These are phyloP conservation scores for Acaromyces ingoldii DNA, from an alignment of 1,284 basidiomycete species.

Conservation along the genomic window DNA sequence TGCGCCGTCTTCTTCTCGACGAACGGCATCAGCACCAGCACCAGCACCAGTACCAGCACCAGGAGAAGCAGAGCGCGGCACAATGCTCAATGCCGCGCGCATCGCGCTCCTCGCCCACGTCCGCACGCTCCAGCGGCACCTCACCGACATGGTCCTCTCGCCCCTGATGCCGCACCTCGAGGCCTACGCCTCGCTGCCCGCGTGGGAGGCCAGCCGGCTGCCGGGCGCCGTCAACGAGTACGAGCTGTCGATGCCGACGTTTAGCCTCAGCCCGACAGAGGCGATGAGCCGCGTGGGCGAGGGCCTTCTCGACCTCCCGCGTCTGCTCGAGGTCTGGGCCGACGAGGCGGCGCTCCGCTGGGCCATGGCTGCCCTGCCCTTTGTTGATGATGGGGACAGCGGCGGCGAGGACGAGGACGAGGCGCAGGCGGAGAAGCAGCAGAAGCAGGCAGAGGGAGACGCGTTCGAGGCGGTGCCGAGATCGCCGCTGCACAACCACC, in stretches of 20 bases:
- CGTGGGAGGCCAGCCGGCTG: conserved; percentile 59
- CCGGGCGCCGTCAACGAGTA: conserved; percentile 50
- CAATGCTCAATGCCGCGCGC: too few species aligned
- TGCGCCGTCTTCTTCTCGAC: too few species aligned
- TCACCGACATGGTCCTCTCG: conserved; percentile 76
- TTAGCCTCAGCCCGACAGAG: conserved; percentile 85
- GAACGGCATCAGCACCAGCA: too few species aligned
- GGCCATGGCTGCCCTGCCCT: conserved; percentile 75
- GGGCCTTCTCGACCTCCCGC: conserved; percentile 82
- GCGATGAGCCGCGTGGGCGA: conserved; percentile 84
- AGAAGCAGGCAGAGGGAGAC: too few species aligned
- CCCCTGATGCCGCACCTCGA: conserved; percentile 74
- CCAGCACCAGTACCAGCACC: too few species aligned
- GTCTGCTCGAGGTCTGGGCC: conserved; percentile 89
- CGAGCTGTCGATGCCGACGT: conserved; percentile 79
- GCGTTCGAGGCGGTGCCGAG: too few species aligned
- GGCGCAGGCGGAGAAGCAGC: too few species aligned
- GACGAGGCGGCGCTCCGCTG: conserved; percentile 85
- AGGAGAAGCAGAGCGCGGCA: too few species aligned
- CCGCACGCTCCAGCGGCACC: conserved; percentile 66
- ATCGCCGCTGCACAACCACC: too few species aligned
- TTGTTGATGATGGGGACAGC: conserved; percentile 51
- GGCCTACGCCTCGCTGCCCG: conserved; percentile 64
- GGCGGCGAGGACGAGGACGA: conserved; percentile 61
- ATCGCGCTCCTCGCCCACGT: conserved; percentile 66